phyloP scores from a whole-genome alignment of 495 filamentous ascomycete species.

The Talaromyces thailandensis region DNA sequence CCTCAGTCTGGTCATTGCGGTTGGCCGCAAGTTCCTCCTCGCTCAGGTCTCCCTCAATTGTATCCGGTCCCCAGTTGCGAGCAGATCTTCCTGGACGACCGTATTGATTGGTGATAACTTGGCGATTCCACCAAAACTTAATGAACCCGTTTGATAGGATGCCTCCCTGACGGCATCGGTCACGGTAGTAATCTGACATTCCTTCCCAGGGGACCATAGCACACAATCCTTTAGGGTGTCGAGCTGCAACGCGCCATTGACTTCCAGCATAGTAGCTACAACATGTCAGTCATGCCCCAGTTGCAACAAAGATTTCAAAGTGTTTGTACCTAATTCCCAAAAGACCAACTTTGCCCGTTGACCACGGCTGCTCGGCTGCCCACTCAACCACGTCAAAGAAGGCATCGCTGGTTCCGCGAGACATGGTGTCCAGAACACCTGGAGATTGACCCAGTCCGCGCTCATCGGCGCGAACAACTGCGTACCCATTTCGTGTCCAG shows the following conservation, averaged over 20 bases:
- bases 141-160: conserved; percentile 57
- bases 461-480: conserved; percentile 52
- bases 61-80: conserved; percentile 39
- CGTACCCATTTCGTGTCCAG: conserved; percentile 55
- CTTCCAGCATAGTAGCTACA: conserved; percentile 50
- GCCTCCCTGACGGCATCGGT: conserved; percentile 55
- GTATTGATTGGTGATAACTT: conserved; percentile 52
- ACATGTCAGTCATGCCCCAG: neutral
- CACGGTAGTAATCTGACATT: conserved; percentile 60
- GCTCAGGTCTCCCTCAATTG: conserved; percentile 51
- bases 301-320: neutral
- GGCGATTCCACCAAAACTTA: conserved; percentile 56
- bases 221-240: conserved; percentile 47
- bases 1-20: conserved; percentile 49
- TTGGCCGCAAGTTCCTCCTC: conserved; percentile 36
- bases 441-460: conserved; percentile 49
- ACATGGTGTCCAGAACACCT: conserved; percentile 53
- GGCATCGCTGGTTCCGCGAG: conserved; percentile 43
- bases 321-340: conserved; percentile 46
- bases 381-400: conserved; percentile 59
- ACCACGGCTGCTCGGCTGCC: conserved; percentile 53
- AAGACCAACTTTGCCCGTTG: conserved; percentile 51
- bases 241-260: conserved; percentile 57
- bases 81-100: conserved; percentile 33
- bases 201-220: conserved; percentile 61